phyloP scores from a whole-genome alignment of 768 basidiomycete genomes.

The Leccinum variicolor region DNA sequence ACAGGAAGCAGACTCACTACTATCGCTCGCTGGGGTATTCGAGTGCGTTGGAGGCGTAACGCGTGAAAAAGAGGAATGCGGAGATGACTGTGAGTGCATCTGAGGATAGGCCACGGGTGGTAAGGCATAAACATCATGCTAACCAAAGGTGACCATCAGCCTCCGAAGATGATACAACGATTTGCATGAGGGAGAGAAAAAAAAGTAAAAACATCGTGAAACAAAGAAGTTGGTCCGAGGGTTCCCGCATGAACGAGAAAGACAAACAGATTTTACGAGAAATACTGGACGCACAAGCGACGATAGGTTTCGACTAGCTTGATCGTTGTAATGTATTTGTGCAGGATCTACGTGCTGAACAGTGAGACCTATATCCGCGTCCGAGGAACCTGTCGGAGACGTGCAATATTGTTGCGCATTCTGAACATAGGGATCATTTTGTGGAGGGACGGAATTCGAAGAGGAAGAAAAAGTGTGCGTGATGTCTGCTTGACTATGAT shows the following conservation, averaged over 20 bases:
- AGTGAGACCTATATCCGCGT: conserved; percentile 12
- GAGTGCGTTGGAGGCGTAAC: conserved; percentile 25
- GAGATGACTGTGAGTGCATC: conserved; percentile 14
- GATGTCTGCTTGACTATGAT: background rate
- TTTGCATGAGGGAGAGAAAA: background rate
- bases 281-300: conserved; percentile 22
- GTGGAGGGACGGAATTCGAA: background rate
- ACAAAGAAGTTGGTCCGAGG: background rate
- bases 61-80: conserved; percentile 17
- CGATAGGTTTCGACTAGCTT: conserved; percentile 17
- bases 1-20: conserved; percentile 20
- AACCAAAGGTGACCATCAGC: conserved; percentile 1
- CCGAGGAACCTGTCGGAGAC: background rate
- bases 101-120: conserved; percentile 3
- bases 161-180: background rate
- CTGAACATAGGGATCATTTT: conserved; percentile 2
- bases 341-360: conserved; percentile 14
- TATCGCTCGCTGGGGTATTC: conserved; percentile 25
- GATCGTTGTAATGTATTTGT: conserved; percentile 12
- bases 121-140: conserved; percentile 15
- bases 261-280: background rate
- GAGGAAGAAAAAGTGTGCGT: conserved; percentile 6
- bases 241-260: background rate
- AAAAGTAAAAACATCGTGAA: background rate
- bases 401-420: conserved; percentile 4